Evolutionary conservation across 2,329 filamentous ascomycete species (phyloP).

Genomic region (Chalaropsis thielavioides): DNA sequence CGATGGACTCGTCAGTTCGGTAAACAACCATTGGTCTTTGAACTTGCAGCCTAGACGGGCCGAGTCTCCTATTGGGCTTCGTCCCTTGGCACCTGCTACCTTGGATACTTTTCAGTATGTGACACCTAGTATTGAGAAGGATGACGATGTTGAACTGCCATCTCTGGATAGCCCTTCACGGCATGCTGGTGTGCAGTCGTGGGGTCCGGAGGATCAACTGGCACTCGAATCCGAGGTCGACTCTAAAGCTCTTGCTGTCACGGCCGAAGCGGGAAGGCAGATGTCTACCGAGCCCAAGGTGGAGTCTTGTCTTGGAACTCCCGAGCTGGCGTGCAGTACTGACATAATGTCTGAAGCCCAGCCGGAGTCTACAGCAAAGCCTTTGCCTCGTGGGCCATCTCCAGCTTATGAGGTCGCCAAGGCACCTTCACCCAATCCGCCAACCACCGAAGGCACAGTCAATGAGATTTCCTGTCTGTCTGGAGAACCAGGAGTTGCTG

Average conservation of each 20-base stretch:
- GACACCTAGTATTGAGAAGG: slow-evolving; percentile 10
- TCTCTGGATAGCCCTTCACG: neutral
- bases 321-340: neutral
- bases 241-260: neutral
- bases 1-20: slow-evolving; percentile 8
- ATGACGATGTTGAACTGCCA: slow-evolving; percentile 9
- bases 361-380: neutral
- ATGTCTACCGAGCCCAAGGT: neutral
- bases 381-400: neutral
- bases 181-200: neutral
- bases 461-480: neutral
- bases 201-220: slow-evolving; percentile 16
- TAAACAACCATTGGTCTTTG: neutral
- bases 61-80: slow-evolving; percentile 9
- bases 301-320: neutral
- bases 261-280: neutral
- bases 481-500: neutral
- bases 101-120: slow-evolving; percentile 7
- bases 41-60: neutral
- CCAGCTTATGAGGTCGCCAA: neutral
- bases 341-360: neutral
- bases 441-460: neutral
- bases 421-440: neutral
- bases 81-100: neutral
- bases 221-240: slow-evolving; percentile 10